Evolutionary conservation across 208 protist species (phyloP).

Genomic region (Crithidia bombi): DNA sequence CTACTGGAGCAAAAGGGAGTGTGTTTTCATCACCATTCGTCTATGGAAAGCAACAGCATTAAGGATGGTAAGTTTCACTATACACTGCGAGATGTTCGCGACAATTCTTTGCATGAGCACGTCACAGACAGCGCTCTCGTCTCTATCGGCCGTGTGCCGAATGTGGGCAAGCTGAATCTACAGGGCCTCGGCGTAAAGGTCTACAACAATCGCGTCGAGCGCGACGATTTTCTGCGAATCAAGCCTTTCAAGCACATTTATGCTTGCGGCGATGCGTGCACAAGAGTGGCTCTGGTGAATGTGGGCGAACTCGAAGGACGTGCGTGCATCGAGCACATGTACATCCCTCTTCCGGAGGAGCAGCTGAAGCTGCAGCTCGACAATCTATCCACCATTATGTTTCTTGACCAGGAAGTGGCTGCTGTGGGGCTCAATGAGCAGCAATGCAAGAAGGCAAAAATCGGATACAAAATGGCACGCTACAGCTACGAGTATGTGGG

Average conservation of each 20-base stretch:
- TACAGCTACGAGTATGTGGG: slow-evolving; percentile 90
- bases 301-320: slow-evolving; percentile 86
- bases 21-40: slow-evolving; percentile 83
- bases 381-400: slow-evolving; percentile 94
- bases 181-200: slow-evolving; percentile 62
- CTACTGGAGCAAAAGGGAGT: slow-evolving; percentile 78
- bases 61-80: slow-evolving; percentile 80
- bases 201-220: slow-evolving; percentile 39
- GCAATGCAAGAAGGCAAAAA: slow-evolving; percentile 69
- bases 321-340: slow-evolving; percentile 86
- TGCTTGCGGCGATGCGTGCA: slow-evolving; percentile 82
- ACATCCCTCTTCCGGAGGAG: slow-evolving; percentile 66
- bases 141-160: slow-evolving; percentile 88
- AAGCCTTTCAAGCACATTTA: slow-evolving; percentile 87
- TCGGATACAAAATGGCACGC: slow-evolving; percentile 87
- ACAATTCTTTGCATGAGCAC: slow-evolving; percentile 49
- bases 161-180: slow-evolving; percentile 54
- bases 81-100: slow-evolving; percentile 64
- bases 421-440: slow-evolving; percentile 90
- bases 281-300: slow-evolving; percentile 83
- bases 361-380: slow-evolving; percentile 70
- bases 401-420: slow-evolving; percentile 91
- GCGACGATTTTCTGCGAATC: slow-evolving; percentile 73
- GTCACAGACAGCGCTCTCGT: slow-evolving; percentile 83
- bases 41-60: slow-evolving; percentile 71